Evolutionary conservation across 352 stramenopile species (phyloP).

Genomic region (Pythium folliculosum): DNA sequence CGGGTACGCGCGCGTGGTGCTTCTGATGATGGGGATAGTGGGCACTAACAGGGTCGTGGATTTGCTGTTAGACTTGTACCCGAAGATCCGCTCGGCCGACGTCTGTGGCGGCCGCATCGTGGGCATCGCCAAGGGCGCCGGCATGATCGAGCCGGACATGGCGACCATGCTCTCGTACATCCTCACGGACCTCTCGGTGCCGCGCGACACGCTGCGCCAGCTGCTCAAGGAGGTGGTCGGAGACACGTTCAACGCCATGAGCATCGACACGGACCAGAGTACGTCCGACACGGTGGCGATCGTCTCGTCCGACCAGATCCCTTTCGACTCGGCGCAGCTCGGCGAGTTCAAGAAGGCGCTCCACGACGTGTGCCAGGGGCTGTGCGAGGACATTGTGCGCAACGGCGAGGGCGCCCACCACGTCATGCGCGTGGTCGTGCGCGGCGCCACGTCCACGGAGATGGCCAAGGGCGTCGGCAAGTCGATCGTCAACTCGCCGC

Average conservation of each 20-base stretch:
- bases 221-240: conserved; percentile 79
- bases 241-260: conserved; percentile 93
- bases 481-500: conserved; percentile 93
- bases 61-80: conserved; percentile 70
- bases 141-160: conserved; percentile 99
- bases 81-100: conserved; percentile 87
- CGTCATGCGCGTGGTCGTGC: conserved; percentile 95
- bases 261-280: conserved; percentile 97
- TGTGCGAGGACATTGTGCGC: conserved; percentile 97
- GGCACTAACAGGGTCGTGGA: no score
- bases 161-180: conserved; percentile 90
- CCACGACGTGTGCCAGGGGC: conserved; percentile 89
- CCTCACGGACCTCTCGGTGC: conserved; percentile 85
- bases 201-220: conserved; percentile 78
- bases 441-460: conserved; percentile 69
- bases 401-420: conserved; percentile 98
- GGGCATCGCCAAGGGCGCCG: conserved; percentile 97
- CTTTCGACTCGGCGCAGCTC: conserved; percentile 75
- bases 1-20: conserved; percentile 43
- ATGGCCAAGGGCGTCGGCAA: conserved; percentile 91
- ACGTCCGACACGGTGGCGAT: conserved; percentile 97
- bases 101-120: conserved; percentile 91
- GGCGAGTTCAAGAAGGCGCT: conserved; percentile 92
- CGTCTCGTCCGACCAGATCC: conserved; percentile 93
- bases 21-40: background rate